Base-by-base conservation (phyloP, 192 early-diverging fungal genomes). In the Entomortierella lignicola region DNA sequence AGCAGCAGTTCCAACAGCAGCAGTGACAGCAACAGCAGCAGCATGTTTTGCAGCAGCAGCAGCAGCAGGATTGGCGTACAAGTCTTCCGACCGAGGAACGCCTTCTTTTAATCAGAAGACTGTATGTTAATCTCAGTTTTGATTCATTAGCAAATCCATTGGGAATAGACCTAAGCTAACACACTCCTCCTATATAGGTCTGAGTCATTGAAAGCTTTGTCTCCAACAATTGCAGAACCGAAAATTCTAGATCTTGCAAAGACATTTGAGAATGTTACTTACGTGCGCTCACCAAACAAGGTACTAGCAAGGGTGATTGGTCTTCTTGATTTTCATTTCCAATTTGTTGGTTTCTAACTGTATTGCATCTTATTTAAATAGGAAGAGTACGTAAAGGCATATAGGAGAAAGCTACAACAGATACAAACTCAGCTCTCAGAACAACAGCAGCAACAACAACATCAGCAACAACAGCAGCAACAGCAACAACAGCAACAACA, bases 261-360 rank as follows among this genome's bases (percentile, higher is more conserved):
- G 26, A 68, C 72, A 25, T 77, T 77, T 52, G 72, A 77, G 54
- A 68, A 77, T 63, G 65, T 77, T 53, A 77, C 72, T 20, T 77
- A 50, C 15, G 50, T 62, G 26, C 72, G 72, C n/a, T 68, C 65
- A 8, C 39, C 31, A 13, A 63, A 32, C 65, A 55, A 77, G 60
- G 72, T 68, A 55, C 12, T 47, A 15, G 20, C 15, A 4, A 20
- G 4, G 15, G 20, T 4, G 44, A 15, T 20, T 4, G 5, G 20
- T 47, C 20, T 12, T 3, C 2, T 3, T 47, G 44, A 20, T 20
- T 10, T 10, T 42, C 6, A 42, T 42, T 13, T 10, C 39, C 39
- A 13, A 42, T 10, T 42, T 8, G 23, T 18, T 27, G 26, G 10
- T 8, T 11, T 27, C 54, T 64, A 56, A 56, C 64, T 47, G 15